Evolutionary conservation across 163 green algal species (phyloP), one percentile per base, ranked within the genome.

Genomic region (Coccomyxa subellipsoidea): DNA sequence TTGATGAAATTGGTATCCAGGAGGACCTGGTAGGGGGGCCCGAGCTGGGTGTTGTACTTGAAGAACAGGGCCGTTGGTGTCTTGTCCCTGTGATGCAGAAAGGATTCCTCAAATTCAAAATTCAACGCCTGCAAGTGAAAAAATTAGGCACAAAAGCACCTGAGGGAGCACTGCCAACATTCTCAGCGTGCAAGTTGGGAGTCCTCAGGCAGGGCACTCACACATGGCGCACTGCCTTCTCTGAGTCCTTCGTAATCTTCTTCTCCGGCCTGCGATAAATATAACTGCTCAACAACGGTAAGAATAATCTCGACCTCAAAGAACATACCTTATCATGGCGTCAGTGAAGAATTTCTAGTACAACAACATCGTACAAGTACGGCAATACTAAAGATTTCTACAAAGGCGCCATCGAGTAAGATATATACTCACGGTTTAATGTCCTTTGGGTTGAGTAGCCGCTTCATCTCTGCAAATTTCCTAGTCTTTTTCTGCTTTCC

Each of bases 1-100:
- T 99, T 99, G 88, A 99, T 99, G 89, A 99, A 99, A 91, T 99
- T 99, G 77, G 97, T 99, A 82, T 99, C 97, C 29, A 99, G 91
- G 7, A 99, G 86, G 32, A 99, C 93, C 80, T 98, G 94, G 88
- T 99, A 99, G 21, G 97, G 97, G 27, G 97, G 97, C 0, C 97
- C 97, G 29, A 99, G 89, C 86, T 98, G 94, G 9, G 94, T 96
- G 89, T 99, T 99, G 90, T 99, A 97, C 39, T 95, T 92, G 93
- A 99, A 99, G 86, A 99, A 99, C 53, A 99, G 85, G 27, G 95
- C 94, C 2, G 96, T 90, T 1, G 95, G 95, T 10, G 85, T 87
- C 69, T 95, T 93, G 75, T 92, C 88, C 36, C 91, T 94, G 84
- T n/a, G n/a, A n/a, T n/a, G n/a, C n/a, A n/a, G n/a, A n/a, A n/a